Evolutionary conservation across 805 yeast genomes (phyloP), one percentile per base, ranked within the genome.

Genomic region (Metschnikowia anglica): DNA sequence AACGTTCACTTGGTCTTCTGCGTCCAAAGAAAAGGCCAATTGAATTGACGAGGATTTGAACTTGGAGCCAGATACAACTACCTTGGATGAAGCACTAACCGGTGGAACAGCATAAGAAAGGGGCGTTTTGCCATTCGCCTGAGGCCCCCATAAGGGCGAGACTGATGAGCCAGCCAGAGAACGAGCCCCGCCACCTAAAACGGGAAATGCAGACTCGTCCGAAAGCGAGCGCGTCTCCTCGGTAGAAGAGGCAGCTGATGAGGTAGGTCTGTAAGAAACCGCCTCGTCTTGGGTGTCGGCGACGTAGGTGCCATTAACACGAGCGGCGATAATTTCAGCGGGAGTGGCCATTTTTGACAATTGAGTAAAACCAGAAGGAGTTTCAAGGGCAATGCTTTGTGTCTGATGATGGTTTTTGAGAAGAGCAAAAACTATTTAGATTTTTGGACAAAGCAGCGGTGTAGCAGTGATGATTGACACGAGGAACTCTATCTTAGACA

Each of bases 1-100:
- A 35, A 83, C 74, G 41, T 77, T 74, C 58, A 81, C 63, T 60
- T 86, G 91, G 49, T 83, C 83, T 41, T 79, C 81, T 43, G 78
- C 75, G 55, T 79, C 83, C 56, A 90, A 75, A 37, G 87, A 76
- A 59, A 90, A 87, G 6, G 89, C 85, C 55, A 86, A 89, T 61
- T 88, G 91, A 44, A 87, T 72, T 41, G 77, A 76, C 17, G 79
- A 70, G 9, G 88, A 74, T 51, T 68, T 68, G 52, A 68, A 49
- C 30, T 48, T 73, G 60, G 54, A 61, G 2, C 41, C 42, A 3
- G 40, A 12, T 5, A 37, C 33, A 3, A 44, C 28, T 5, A 47
- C 26, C 34, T 37, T 34, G 16, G 41, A 7, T 6, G 45, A 34
- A 4, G 45, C 24, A 18, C 34, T 33, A 17, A 53, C 37, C 5